Evolutionary conservation across 805 yeast genomes (phyloP).

Genomic region (Ogataea chonburiensis): DNA sequence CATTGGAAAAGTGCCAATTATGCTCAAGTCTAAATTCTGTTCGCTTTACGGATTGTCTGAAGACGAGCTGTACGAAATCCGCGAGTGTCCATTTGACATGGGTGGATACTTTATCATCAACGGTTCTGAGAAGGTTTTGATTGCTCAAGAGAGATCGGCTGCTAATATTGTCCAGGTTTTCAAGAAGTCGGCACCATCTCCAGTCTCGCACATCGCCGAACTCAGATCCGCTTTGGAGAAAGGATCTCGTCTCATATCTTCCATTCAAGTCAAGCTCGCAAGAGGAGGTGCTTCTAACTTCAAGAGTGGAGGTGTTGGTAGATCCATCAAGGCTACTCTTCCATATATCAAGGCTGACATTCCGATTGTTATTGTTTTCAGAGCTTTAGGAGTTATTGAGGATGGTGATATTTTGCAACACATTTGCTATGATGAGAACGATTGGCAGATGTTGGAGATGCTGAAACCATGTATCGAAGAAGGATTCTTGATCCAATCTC

Average conservation of each 20-base stretch:
- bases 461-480: constrained; percentile 98
- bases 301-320: constrained; percentile 53
- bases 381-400: constrained; percentile 98
- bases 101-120: constrained; percentile 98
- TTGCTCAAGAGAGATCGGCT: constrained; percentile 98
- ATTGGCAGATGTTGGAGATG: constrained; percentile 99
- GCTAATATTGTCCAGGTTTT: constrained; percentile 98
- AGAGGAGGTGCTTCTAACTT: constrained; percentile 48
- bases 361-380: constrained; percentile 93
- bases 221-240: constrained; percentile 95
- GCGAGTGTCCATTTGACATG: constrained; percentile 99
- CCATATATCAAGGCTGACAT: constrained; percentile 97
- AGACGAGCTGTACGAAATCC: constrained; percentile 89
- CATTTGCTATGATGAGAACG: constrained; percentile 95
- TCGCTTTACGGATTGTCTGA: constrained; percentile 86
- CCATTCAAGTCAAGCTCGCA: constrained; percentile 86
- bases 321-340: constrained; percentile 91
- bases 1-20: constrained; percentile 96
- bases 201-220: constrained; percentile 94
- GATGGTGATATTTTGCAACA: constrained; percentile 99
- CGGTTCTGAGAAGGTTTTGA: constrained; percentile 96
- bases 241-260: constrained; percentile 92
- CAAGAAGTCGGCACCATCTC: constrained; percentile 96
- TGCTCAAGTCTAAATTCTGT: constrained; percentile 96
- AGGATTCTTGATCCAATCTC: constrained; percentile 96